Base-by-base conservation (phyloP, 106 monocot genomes). In the Posidonia australis region DNA sequence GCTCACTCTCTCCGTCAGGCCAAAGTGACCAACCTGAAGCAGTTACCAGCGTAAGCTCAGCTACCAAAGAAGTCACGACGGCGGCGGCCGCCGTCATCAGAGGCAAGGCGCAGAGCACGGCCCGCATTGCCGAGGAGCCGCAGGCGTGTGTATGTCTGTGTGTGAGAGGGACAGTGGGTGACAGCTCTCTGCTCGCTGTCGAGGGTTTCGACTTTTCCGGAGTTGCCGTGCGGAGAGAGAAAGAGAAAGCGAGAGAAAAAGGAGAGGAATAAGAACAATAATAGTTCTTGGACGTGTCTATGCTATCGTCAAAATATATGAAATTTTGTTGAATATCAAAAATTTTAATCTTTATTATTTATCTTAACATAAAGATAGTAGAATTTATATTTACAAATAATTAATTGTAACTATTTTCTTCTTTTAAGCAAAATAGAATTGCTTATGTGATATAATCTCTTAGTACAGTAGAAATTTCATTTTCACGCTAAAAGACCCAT, bases 151-250 rank as follows among this genome's bases (percentile, higher is more conserved):
- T 49, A 3, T 4, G 58, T 10, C 2, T 5, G 58, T 14, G 16
- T 14, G 26, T 25, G 58, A 58, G 11, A 22, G 53, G 19, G 11
- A 53, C 53, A n/a, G 23, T 5, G 61, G 18, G 13, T 43, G 30
- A 62, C 61, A 20, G 61, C 14, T 62, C 61, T 62, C 11, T 20
- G 61, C n/a, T 62, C 17, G 29, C 58, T 28, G 41, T 16, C 18
- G 42, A 42, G 36, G 61, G 43, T 36, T 61, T 61, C 43, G 61
- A 43, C 3, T n/a, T 32, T 61, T 36, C 3, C n/a, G 42, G 61
- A 43, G 61, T 17, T 61, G 29, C 19, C 61, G 61, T 49, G 64
- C 46, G 25, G n/a, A 65, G 48, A 49, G 64, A 49, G 64, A 47
- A 12, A 22, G 57, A 6, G 24, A 19, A 9, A 9, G 19, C 11